Base-by-base conservation (phyloP, 768 basidiomycete genomes). In the Russula emetica region DNA sequence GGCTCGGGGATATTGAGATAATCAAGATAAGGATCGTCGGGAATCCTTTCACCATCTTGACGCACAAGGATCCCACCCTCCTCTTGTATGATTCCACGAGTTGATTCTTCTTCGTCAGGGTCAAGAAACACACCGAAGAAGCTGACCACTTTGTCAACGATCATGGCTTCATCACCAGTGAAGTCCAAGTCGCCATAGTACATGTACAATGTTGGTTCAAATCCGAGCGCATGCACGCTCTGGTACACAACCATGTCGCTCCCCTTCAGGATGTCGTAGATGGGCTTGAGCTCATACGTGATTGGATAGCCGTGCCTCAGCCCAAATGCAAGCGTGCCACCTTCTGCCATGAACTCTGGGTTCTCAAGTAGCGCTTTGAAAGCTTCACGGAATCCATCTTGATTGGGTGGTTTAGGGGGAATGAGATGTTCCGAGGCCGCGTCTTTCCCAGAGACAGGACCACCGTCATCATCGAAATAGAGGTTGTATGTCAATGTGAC, bases 401-500 rank as follows among this genome's bases (percentile, higher is more conserved):
- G 69, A 24, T 51, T 55, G 20, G 24, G 8, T 5, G 2, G 14
- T n/a, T 20, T 18, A 18, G 18, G 42, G 6, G 26, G 9, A 7
- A n/a, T 5, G 50, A n/a, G 26, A 8, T 2, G 20, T 8, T 40
- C 26, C 18, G n/a, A 30, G 2, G 16, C 20, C 6, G 44, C 7
- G 32, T 38, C 57, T 16, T 51, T 42, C 3, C 3, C 26, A 42
- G 34, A 45, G 28, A 30, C 5, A 16, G 20, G 6, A 24, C n/a
- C 44, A 3, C 14, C 4, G 9, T 68, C 62, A 44, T 55, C 58
- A 1, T 13, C 13, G 49, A 66, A 71, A 62, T 75, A 74, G n/a
- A 80, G 74, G 64, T 79, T 80, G 69, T 78, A 80, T 0, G 81
- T 78, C 53, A 83, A 51, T 5, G 78, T 42, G 42, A 42, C 73